Evolutionary conservation across 495 filamentous ascomycete species (phyloP).

Genomic region (Annulohypoxylon stygium): DNA sequence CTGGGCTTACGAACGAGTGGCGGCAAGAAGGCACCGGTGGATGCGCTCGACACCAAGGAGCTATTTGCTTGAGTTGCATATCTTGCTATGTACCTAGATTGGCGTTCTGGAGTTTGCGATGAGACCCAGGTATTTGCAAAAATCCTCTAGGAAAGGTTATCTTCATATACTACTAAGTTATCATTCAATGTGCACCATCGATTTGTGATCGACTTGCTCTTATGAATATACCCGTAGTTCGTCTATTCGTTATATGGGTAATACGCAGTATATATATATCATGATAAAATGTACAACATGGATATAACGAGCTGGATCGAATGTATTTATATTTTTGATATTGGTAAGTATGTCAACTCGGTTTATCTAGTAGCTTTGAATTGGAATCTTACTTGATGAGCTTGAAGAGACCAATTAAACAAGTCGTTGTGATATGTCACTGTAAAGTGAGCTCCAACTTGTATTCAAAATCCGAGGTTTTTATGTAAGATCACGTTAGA

Average conservation of each 20-base stretch:
- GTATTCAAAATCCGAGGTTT: no score
- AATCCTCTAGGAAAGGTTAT: constrained; percentile 20
- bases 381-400: no score
- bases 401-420: no score
- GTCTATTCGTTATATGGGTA: not conserved
- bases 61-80: constrained; percentile 76
- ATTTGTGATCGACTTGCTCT: not conserved
- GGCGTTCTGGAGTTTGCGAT: constrained; percentile 47
- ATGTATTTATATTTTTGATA: no score
- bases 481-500: not conserved
- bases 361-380: no score
- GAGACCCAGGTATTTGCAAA: constrained; percentile 42
- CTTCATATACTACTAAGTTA: constrained; percentile 23
- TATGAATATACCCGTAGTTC: not conserved
- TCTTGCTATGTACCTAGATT: constrained; percentile 2
- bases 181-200: not conserved
- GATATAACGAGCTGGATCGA: no score
- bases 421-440: no score
- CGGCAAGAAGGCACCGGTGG: constrained; percentile 68
- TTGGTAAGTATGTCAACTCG: no score
- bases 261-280: no score
- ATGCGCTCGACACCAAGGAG: constrained; percentile 82
- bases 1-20: constrained; percentile 78
- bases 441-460: no score
- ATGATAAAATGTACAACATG: no score